Conservation (phyloP, 2,329 filamentous ascomycete species). For the Hypoxylon sp. region DNA sequence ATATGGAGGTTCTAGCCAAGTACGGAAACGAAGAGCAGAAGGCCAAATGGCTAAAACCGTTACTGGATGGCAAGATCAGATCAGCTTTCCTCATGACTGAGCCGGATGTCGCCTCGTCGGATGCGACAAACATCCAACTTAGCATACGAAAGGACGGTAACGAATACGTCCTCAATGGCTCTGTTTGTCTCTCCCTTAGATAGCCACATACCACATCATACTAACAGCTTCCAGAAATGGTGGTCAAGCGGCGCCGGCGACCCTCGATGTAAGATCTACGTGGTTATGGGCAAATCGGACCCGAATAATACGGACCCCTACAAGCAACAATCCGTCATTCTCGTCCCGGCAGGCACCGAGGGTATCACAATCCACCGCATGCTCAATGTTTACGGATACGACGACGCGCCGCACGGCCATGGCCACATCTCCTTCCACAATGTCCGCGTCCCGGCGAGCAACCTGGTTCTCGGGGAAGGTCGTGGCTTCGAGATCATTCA, state of each 20-base stretch:
- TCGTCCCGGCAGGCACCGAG: conserved; percentile 84
- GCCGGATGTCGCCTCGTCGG: conserved; percentile 87
- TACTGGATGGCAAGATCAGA: conserved; percentile 87
- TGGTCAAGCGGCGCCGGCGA: conserved; percentile 98
- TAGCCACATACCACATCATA: background rate
- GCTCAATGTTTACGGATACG: conserved; percentile 94
- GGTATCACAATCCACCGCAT: conserved; percentile 95
- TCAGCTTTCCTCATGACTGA: conserved; percentile 97
- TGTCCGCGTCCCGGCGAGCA: conserved; percentile 86
- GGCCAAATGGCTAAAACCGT: conserved; percentile 82
- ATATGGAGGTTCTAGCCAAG: conserved; percentile 95
- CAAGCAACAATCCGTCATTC: conserved; percentile 91
- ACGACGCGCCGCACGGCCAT: conserved; percentile 98
- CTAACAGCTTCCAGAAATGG: conserved; percentile 81
- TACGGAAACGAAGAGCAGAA: conserved; percentile 91
- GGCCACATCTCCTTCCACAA: conserved; percentile 92
- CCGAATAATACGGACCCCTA: conserved; percentile 82
- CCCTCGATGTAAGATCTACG: conserved; percentile 90
- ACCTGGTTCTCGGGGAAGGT: conserved; percentile 92
- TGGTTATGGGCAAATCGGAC: conserved; percentile 96
- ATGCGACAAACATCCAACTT: conserved; percentile 93
- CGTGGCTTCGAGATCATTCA: conserved; percentile 99
- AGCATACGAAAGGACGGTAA: conserved; percentile 86
- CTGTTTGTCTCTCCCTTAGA: conserved; percentile 65
- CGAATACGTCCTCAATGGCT: conserved; percentile 91